These are phyloP conservation scores for Lachancea sp. DNA, from an alignment of 805 yeast species.

Conservation along the genomic window DNA sequence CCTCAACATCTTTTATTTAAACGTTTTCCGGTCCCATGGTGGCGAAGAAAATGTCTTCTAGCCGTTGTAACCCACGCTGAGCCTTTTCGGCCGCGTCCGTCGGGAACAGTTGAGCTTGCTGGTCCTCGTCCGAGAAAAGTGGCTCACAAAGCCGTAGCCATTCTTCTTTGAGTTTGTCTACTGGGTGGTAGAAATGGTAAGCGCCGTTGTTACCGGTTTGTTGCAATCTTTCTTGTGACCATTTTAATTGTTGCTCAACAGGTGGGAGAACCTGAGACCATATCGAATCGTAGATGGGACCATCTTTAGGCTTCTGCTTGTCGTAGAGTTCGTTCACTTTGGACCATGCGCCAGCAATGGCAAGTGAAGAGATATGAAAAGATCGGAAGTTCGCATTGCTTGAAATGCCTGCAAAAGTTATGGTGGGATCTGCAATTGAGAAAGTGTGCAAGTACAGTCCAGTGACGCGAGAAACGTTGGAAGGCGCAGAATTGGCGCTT, in stretches of 20 bases:
- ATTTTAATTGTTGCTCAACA: slow-evolving; percentile 15
- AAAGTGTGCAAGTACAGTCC: slow-evolving; percentile 44
- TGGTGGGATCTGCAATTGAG: slow-evolving; percentile 40
- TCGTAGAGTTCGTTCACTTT: slow-evolving; percentile 12
- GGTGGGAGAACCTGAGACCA: slow-evolving; percentile 20
- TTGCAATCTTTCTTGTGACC: slow-evolving; percentile 14
- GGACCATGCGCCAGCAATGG: slow-evolving; percentile 16
- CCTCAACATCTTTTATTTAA: background rate
- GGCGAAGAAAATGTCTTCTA: slow-evolving; percentile 2
- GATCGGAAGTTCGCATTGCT: slow-evolving; percentile 22
- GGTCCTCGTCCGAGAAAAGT: slow-evolving; percentile 8
- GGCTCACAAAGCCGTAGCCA: slow-evolving; percentile 15
- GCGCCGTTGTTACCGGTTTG: slow-evolving; percentile 17
- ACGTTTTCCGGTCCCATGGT: slow-evolving; percentile 1
- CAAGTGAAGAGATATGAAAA: slow-evolving; percentile 17
- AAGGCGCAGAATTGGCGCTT: slow-evolving; percentile 11
- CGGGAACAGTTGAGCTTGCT: slow-evolving; percentile 12
- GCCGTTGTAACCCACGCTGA: slow-evolving; percentile 11
- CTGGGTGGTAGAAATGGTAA: slow-evolving; percentile 18
- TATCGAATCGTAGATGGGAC: slow-evolving; percentile 16
- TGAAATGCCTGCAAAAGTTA: slow-evolving; percentile 39
- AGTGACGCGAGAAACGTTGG: slow-evolving; percentile 30
- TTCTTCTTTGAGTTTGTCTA: slow-evolving; percentile 10
- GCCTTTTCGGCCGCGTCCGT: slow-evolving; percentile 11
- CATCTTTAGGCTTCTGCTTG: slow-evolving; percentile 11